phyloP scores from a whole-genome alignment of 495 filamentous ascomycete genomes.

The Tuber microsphaerosporum region DNA sequence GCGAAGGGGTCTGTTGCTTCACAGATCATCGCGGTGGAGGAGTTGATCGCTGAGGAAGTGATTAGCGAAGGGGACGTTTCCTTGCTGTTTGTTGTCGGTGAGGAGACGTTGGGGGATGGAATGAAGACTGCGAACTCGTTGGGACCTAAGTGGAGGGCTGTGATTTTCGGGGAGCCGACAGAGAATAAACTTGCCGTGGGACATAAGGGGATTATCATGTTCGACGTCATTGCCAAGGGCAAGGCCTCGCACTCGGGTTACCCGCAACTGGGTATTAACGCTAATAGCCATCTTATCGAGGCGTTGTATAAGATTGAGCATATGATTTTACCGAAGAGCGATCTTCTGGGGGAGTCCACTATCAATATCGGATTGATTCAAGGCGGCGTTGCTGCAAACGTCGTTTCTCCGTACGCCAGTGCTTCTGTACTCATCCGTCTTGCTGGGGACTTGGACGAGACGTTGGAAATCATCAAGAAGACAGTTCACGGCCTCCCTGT shows the following conservation, averaged over 20 bases:
- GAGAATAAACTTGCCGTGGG: slow-evolving; percentile 77
- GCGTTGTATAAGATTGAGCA: slow-evolving; percentile 58
- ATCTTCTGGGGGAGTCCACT: slow-evolving; percentile 76
- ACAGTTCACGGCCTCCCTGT: slow-evolving; percentile 55
- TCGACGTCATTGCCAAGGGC: slow-evolving; percentile 59
- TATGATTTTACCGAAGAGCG: slow-evolving; percentile 62
- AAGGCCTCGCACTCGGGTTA: slow-evolving; percentile 85
- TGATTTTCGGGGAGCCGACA: slow-evolving; percentile 90
- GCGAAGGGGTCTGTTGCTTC: slow-evolving; percentile 83
- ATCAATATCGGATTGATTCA: slow-evolving; percentile 72
- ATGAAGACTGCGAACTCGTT: slow-evolving; percentile 58
- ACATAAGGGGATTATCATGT: slow-evolving; percentile 73
- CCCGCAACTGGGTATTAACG: slow-evolving; percentile 73
- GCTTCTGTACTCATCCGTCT: slow-evolving; percentile 66
- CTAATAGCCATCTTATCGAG: slow-evolving; percentile 64
- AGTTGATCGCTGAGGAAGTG: slow-evolving; percentile 50
- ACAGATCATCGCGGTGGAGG: slow-evolving; percentile 60
- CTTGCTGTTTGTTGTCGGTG: slow-evolving; percentile 83
- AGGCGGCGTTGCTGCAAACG: slow-evolving; percentile 81
- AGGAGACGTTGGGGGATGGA: slow-evolving; percentile 75
- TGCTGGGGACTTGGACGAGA: slow-evolving; percentile 59
- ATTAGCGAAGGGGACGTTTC: slow-evolving; percentile 51
- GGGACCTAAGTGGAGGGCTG: slow-evolving; percentile 52
- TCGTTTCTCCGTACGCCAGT: slow-evolving; percentile 65
- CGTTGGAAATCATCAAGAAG: slow-evolving; percentile 52